phyloP scores from a whole-genome alignment of 192 early-diverging fungal genomes.

The Linnemannia zychae region DNA sequence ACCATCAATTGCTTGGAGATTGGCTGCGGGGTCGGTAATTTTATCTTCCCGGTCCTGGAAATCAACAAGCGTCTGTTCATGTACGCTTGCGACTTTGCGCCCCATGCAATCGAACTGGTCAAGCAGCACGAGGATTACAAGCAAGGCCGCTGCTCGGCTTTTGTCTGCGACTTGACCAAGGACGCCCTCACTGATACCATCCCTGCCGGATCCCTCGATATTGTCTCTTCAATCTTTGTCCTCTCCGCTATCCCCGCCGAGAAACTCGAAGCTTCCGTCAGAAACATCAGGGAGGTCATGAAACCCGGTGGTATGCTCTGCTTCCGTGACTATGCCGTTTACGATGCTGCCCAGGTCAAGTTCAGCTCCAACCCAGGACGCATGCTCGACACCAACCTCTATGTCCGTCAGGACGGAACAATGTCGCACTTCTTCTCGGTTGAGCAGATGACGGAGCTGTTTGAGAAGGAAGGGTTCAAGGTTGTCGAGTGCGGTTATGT shows the following conservation, averaged over 20 bases:
- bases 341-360: slow-evolving; percentile 96
- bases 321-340: slow-evolving; percentile 97
- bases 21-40: slow-evolving; percentile 98
- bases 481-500: slow-evolving; percentile 73
- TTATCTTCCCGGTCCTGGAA: slow-evolving; percentile 93
- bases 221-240: slow-evolving; percentile 95
- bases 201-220: slow-evolving; percentile 84
- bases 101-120: slow-evolving; percentile 91
- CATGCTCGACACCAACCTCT: slow-evolving; percentile 92
- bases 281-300: slow-evolving; percentile 84
- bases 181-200: slow-evolving; percentile 77
- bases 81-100: slow-evolving; percentile 96
- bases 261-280: slow-evolving; percentile 81
- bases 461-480: slow-evolving; percentile 74
- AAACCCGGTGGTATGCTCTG: slow-evolving; percentile 92
- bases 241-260: slow-evolving; percentile 94
- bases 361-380: slow-evolving; percentile 84
- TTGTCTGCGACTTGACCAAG: slow-evolving; percentile 95
- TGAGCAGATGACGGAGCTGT: slow-evolving; percentile 69
- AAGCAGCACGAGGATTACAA: slow-evolving; percentile 82
- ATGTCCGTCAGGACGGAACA: slow-evolving; percentile 97
- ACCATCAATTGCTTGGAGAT: slow-evolving; percentile 77
- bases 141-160: slow-evolving; percentile 83
- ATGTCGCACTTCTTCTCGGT: slow-evolving; percentile 92
- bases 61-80: slow-evolving; percentile 84